Percentiles rank a stretch among this genome's conserved stretches.
These are phyloP conservation scores for Fusarium hostae DNA, from an alignment of 2,329 filamentous ascomycete genomes.

Conservation along the genomic window DNA sequence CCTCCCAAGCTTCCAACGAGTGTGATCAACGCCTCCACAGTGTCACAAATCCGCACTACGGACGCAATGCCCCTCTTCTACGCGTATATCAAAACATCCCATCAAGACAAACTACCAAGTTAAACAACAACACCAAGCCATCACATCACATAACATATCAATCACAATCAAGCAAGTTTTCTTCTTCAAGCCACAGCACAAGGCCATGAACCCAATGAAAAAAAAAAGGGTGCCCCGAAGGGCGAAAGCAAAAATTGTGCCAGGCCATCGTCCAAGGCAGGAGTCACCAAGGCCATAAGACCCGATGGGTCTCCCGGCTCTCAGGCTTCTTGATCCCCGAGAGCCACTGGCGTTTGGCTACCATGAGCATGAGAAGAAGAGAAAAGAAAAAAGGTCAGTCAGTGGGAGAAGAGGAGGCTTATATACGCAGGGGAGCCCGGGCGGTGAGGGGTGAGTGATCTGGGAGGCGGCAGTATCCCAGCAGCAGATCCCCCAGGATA, in stretches of 20 bases:
- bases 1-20: accelerated
- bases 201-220: conserved; percentile 37
- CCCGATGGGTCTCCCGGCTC: conserved; percentile 16
- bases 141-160: background rate
- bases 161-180: background rate
- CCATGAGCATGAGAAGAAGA: background rate
- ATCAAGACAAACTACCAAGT: background rate
- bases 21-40: accelerated
- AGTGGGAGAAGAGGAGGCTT: background rate
- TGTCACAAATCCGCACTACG: too few species aligned
- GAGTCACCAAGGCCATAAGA: background rate
- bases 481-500: background rate
- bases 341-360: conserved; percentile 10
- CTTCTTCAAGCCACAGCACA: conserved; percentile 37
- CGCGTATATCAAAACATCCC: background rate
- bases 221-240: background rate
- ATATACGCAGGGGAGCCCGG: conserved; percentile 3
- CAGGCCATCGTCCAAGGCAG: conserved; percentile 3
- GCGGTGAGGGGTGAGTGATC: conserved; percentile 30
- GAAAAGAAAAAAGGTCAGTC: background rate
- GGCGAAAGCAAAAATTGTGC: conserved; percentile 28
- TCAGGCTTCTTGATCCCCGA: conserved; percentile 21
- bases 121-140: background rate
- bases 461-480: conserved; percentile 7
- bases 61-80: background rate